Base-by-base conservation (phyloP, 1,284 basidiomycete species). In the Ustilago sp. region DNA sequence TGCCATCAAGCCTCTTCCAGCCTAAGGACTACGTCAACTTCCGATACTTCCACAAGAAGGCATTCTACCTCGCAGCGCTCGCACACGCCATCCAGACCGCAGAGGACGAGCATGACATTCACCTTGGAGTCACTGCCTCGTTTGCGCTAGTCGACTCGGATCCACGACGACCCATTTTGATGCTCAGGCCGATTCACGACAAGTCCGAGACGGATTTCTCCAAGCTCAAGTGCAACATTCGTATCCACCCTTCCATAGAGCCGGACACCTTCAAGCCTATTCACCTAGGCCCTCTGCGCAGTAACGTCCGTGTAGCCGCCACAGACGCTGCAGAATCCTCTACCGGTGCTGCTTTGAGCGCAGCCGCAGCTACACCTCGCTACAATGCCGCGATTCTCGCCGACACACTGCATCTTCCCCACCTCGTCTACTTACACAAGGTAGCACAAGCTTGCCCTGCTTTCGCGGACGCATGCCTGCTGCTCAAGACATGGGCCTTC, bases 21-120 rank as follows among this genome's bases (percentile, higher is more conserved):
- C 93, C 95, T 79, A 99, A 98, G 86, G 96, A 99, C 85, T 93
- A 95, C 77, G 88, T 95, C 63, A 93, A 95, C 83, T 90, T 91
- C 39, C 91, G 97, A 19, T 95, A 93, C 87, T 95, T 96, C 84
- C 92, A 96, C 86, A 99, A 99, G 86, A 89, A 93, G 50, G 92
- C 93, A 0, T 95, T 93, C 85, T 99, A 95, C 87, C 89, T 98
- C 13, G 92, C 94, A 8, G 90, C 90, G 4, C 88, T 99, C 58
- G 93, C 93, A 3, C 89, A 90, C 9, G 90, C 90, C 1, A 86
- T 98, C 17, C 55, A 70, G 15, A 67, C 62, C n/a, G 51, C 79
- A 62, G 47, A 51, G 28, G 34, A 62, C 55, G 43, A 73, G 63
- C 52, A 81, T 71, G 66, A 87, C 87, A 52, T 58, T 85, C 87